Percentiles rank a stretch among this genome's conserved stretches.
Conservation (phyloP, 495 filamentous ascomycete genomes). For the Annulohypoxylon moriforme region DNA sequence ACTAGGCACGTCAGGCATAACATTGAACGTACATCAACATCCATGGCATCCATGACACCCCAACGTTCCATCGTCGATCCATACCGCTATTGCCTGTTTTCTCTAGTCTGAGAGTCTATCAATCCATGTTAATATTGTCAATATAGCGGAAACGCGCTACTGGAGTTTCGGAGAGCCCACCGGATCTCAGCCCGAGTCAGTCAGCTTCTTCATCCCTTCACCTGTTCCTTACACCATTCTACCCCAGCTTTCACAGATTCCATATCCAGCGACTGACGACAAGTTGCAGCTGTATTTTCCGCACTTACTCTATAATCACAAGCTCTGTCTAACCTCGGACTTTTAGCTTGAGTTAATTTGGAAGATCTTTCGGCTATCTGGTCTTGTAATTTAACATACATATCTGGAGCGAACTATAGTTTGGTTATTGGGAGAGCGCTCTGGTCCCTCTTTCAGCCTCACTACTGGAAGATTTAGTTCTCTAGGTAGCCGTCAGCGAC, state of each 20-base stretch:
- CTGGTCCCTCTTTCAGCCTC: constrained; percentile 6
- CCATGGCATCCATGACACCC: constrained; percentile 25
- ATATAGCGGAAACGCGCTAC: constrained; percentile 41
- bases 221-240: constrained; percentile 17
- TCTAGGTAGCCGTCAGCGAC: constrained; percentile 6
- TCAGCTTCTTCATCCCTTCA: constrained; percentile 21
- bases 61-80: constrained; percentile 36
- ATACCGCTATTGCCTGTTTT: constrained; percentile 28
- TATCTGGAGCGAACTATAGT: not conserved
- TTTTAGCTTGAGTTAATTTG: not conserved
- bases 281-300: constrained; percentile 22
- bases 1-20: constrained; percentile 30
- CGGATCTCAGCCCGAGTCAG: constrained; percentile 39
- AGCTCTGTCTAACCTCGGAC: not conserved
- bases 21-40: constrained; percentile 12
- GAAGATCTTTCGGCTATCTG: not conserved
- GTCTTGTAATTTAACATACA: not conserved
- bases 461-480: constrained; percentile 4
- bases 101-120: constrained; percentile 12
- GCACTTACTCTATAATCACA: constrained; percentile 1
- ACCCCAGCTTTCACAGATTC: constrained; percentile 12
- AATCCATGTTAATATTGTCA: constrained; percentile 45
- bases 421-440: constrained; percentile 13
- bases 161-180: constrained; percentile 20
- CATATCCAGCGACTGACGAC: constrained; percentile 16